These are phyloP conservation scores for Tetrahymena elliotti DNA, from an alignment of 73 alveolate genomes.

Conservation along the genomic window DNA sequence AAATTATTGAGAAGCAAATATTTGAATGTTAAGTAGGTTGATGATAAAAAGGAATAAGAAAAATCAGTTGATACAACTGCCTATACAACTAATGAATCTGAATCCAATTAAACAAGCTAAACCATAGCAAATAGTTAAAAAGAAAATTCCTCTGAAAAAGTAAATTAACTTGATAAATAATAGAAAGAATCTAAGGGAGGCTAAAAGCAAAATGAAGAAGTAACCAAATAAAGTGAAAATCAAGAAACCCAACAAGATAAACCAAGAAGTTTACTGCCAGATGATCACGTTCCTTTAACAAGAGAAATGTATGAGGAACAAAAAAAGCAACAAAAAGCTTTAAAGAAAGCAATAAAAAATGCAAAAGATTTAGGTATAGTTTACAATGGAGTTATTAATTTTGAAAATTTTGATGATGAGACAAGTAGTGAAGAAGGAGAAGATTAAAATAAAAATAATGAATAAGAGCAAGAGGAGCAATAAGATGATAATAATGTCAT, in stretches of 20 bases:
- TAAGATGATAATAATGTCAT: not conserved
- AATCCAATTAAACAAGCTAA: not conserved
- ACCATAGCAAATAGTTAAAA: not conserved
- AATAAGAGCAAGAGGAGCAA: not conserved
- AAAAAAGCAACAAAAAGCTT: not conserved
- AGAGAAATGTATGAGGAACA: conserved; percentile 15
- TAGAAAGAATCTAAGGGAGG: not conserved
- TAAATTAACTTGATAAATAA: not conserved
- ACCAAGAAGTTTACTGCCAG: conserved; percentile 9
- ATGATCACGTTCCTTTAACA: conserved; percentile 38
- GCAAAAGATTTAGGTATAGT: conserved; percentile 15
- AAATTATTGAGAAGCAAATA: not conserved
- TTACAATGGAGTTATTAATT: not conserved
- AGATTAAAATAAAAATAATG: not conserved
- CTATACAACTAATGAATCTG: not conserved
- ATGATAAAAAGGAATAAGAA: not conserved
- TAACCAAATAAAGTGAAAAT: not conserved
- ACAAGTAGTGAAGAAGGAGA: not conserved
- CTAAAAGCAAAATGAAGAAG: not conserved
- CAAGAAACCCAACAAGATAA: not conserved
- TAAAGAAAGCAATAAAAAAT: not conserved
- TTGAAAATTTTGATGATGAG: not conserved
- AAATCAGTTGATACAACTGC: not conserved
- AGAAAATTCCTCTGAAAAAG: not conserved
- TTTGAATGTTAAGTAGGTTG: not conserved